Evolutionary conservation across 2,329 filamentous ascomycete genomes (phyloP), one percentile per base, ranked within the genome.

Genomic region (Chrysoporthe puriensis): DNA sequence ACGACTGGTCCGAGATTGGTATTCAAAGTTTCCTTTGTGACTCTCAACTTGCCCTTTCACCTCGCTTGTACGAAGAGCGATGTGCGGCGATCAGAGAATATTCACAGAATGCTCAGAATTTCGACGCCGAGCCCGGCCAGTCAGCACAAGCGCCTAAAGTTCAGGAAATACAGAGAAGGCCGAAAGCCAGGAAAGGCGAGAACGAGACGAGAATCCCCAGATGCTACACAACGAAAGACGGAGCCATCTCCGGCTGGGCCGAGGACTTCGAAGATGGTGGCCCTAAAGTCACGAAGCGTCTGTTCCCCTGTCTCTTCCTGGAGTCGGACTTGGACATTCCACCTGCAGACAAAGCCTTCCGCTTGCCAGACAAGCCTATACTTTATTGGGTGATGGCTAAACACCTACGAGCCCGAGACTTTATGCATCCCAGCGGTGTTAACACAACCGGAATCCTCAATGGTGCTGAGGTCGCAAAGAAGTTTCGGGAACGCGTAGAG

Each of bases 301-400:
- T n/a, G 4, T 65, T 61, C n/a, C 63, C 46, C 11, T 65, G 44
- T n/a, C 44, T 65, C 4, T 6, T 61, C 5, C 36, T 61, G 56
- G 14, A 11, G 9, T 32, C 14, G 3, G 18, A 1, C 16, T 36
- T 65, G 16, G 6, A 44, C 2, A 61, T 65, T 48, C 63, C 63
- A 43, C 56, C 63, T 0, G 32, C 34, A 43, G 34, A 11, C 4
- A 16, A 65, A 9, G 2, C 40, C 5, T 65, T 54, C 11, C 18
- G 18, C 6, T 18, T 65, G 8, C 63, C 57, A 1, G 34, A 43
- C 13, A 14, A 44, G 13, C 34, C 32, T 14, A 40, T 52, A 18
- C 56, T 65, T 32, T 3, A 44, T 36, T 65, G 63, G 57, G 4
- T 65, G 1, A 11, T 26, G 6, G 63, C 63, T 1, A 11, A 13